Conservation (phyloP, 768 basidiomycete genomes). For the Podaxis sp. region DNA sequence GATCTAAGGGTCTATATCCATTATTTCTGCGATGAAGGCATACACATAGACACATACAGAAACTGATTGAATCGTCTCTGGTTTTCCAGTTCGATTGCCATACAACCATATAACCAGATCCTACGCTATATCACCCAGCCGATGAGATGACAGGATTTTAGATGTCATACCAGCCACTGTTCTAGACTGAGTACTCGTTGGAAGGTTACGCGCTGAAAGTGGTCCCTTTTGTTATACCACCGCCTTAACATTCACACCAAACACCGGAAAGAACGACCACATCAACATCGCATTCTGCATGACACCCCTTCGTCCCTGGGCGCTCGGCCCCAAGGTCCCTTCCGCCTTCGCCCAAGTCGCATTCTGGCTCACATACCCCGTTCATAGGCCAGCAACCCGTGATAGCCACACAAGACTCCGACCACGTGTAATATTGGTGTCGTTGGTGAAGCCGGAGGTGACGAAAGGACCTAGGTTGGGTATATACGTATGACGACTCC, state of each 20-base stretch:
- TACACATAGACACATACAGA: neutral
- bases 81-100: neutral
- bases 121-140: neutral
- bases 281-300: neutral
- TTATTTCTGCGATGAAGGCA: neutral
- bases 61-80: neutral
- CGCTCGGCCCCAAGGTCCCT: neutral
- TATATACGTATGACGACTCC: no score
- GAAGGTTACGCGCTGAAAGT: neutral
- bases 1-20: no score
- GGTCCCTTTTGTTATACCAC: neutral
- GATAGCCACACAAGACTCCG: neutral
- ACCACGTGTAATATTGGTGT: neutral
- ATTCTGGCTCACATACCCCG: neutral
- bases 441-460: neutral
- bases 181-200: neutral
- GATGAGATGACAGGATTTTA: neutral
- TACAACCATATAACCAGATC: neutral
- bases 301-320: neutral
- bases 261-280: neutral
- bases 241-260: neutral
- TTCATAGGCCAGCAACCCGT: neutral
- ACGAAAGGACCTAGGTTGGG: no score
- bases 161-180: neutral
- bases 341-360: neutral